Evolutionary conservation across 192 early-diverging fungal genomes (phyloP), one percentile per base, ranked within the genome.

Genomic region (Coemansia sp.): DNA sequence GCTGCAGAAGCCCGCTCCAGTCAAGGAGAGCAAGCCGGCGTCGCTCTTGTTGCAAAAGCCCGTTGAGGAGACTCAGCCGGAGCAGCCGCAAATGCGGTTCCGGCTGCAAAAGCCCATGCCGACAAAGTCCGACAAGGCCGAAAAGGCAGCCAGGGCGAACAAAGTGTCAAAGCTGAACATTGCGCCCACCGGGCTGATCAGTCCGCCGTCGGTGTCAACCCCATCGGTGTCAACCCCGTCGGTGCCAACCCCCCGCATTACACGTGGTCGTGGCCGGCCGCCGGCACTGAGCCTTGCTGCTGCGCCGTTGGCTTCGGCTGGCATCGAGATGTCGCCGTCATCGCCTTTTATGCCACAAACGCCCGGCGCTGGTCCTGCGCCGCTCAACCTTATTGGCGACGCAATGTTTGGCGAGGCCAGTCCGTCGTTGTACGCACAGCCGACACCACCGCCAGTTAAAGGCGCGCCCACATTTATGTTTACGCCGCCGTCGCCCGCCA

Each of bases 391-490:
- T 10, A 25, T 23, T 20, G 51, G 20, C 23, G 20, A 52, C 21
- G 51, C 51, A 25, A 52, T 52, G 51, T 52, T 52, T 65, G 76
- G 76, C 38, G 71, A 78, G 67, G 76, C 60, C 12, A 78, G 76
- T 46, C 76, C 76, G 11, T 73, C 70, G 49, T 38, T 73, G 46
- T 68, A 66, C 46, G 57, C 46, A 10, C 69, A 57, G 51, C 60
- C 46, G 0, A 78, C 76, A 37, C 76, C 76, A 21, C 59, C 76
- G 17, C 59, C 76, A 2, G 52, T 52, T 2, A 38, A 23, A 3
- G 67, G 76, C 48, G 76, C 71, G 10, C 76, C 76, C n/a, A 53
- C 53, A 44, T 78, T 78, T 36, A 64, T 73, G 59, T 40, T 78
- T 47, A 78, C 71, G 2, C 76, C 76, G 36, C 70, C 76, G n/a